Base-by-base conservation (phyloP, 2,329 filamentous ascomycete genomes). In the Lachnellula willkommii region DNA sequence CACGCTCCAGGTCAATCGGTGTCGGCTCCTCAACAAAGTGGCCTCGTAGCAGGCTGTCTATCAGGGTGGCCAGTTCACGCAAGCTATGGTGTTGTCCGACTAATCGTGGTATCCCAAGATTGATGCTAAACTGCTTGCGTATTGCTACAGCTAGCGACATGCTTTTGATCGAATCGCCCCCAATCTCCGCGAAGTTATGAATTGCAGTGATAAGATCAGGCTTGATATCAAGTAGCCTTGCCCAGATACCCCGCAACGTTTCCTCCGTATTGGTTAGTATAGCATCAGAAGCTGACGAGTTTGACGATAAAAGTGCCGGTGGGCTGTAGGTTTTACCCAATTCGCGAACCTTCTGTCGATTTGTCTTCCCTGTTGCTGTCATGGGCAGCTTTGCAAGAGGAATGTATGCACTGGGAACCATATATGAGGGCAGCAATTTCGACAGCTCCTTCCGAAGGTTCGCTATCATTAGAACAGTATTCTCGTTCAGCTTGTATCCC, bases 361-460 rank as follows among this genome's bases (percentile, higher is more conserved):
- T 67, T 1, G 61, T 64, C 53, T 70, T 70, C 11, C 63, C 65
- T 4, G 67, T 68, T 3, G 62, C 57, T 2, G 62, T 63, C 35
- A 59, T 57, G 4, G 68, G 68, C 12, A 69, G 67, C 14, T 47
- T 47, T 28, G 50, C 58, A 12, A 69, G 54, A 1, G 67, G 59
- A 8, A 70, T 52, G 28, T 61, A 68, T 11, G 62, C 63, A 1
- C 63, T 63, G 0, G 68, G 68, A n/a, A 69, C 61, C 68, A 70
- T 70, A 47, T 70, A 61, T 24, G 58, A 56, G 12, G 68, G 68
- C 9, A 70, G 55, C 0, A 69, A 64, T 37, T 69, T 63, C 73
- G 70, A 24, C 28, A 56, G 50, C 11, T 15, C 14, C 14, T 43
- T 14, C 5, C 40, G n/a, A 45, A 45, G n/a, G 17, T 22, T 24